phyloP scores from a whole-genome alignment of 352 stramenopile species.

The Globisporangium canariense region DNA sequence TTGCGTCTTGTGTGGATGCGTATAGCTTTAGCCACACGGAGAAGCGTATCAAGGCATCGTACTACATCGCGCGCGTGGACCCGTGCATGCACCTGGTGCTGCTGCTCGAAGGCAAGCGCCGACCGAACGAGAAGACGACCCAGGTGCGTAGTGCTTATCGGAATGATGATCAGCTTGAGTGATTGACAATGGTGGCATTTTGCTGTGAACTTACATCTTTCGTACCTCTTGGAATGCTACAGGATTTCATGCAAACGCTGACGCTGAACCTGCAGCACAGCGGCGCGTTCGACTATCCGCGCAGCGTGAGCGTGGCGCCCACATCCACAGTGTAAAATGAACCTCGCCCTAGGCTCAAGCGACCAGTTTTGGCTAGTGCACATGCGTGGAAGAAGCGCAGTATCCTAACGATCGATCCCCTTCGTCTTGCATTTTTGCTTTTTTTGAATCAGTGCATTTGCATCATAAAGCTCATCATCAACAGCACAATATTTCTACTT shows the following conservation, averaged over 20 bases:
- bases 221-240: conserved; percentile 3
- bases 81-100: conserved; percentile 72
- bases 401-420: no score
- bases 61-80: conserved; percentile 76
- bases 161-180: background rate
- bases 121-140: conserved; percentile 62
- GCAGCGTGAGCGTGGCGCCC: conserved; percentile 18
- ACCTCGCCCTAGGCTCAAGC: background rate
- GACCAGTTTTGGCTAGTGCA: background rate
- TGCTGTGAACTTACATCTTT: background rate
- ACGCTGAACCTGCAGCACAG: conserved; percentile 71
- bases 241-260: conserved; percentile 86
- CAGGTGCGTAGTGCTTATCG: conserved; percentile 34
- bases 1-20: background rate
- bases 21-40: conserved; percentile 64
- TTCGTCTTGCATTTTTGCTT: background rate
- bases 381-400: background rate
- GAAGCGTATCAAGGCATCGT: conserved; percentile 58
- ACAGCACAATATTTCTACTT: background rate
- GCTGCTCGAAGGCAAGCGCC: conserved; percentile 63
- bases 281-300: conserved; percentile 47
- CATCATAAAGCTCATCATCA: no score
- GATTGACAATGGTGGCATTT: background rate
- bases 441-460: background rate
- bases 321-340: background rate